Evolutionary conservation across 2,329 filamentous ascomycete genomes (phyloP).

Genomic region (Cladophialophora yegresii): DNA sequence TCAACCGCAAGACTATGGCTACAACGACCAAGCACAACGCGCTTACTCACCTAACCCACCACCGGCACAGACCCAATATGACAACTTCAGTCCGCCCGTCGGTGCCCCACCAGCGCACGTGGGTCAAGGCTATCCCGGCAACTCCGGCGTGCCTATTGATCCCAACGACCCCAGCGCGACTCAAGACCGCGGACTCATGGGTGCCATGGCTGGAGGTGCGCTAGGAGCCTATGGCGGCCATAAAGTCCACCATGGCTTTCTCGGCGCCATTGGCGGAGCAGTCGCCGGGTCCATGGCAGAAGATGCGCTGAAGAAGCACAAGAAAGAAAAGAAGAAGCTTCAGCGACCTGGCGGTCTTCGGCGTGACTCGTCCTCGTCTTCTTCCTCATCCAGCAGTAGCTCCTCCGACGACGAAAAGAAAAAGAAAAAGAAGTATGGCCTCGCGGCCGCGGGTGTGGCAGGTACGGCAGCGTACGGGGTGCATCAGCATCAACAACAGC

Average conservation of each 20-base stretch:
- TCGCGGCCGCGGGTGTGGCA: slow-evolving; percentile 22
- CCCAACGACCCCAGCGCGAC: slow-evolving; percentile 43
- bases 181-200: slow-evolving; percentile 50
- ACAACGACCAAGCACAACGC: slow-evolving; percentile 19
- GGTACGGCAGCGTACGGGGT: slow-evolving; percentile 20
- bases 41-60: slow-evolving; percentile 17
- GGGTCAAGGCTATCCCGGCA: slow-evolving; percentile 2
- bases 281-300: slow-evolving; percentile 51
- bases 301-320: slow-evolving; percentile 47
- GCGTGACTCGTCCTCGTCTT: slow-evolving; percentile 28
- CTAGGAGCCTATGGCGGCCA: slow-evolving; percentile 51
- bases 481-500: slow-evolving; percentile 22
- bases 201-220: slow-evolving; percentile 51
- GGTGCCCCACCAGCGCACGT: slow-evolving; percentile 5
- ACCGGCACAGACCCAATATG: slow-evolving; percentile 14
- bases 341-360: slow-evolving; percentile 20
- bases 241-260: slow-evolving; percentile 51
- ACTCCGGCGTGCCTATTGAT: slow-evolving; percentile 41
- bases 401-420: slow-evolving; percentile 34
- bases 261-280: slow-evolving; percentile 52
- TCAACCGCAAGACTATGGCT: slow-evolving; percentile 20
- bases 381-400: slow-evolving; percentile 27
- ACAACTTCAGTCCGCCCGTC: slow-evolving; percentile 8
- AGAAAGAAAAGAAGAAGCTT: slow-evolving; percentile 32
- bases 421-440: slow-evolving; percentile 28